phyloP scores from a whole-genome alignment of 495 filamentous ascomycete genomes.

The Penicillium antarcticum region DNA sequence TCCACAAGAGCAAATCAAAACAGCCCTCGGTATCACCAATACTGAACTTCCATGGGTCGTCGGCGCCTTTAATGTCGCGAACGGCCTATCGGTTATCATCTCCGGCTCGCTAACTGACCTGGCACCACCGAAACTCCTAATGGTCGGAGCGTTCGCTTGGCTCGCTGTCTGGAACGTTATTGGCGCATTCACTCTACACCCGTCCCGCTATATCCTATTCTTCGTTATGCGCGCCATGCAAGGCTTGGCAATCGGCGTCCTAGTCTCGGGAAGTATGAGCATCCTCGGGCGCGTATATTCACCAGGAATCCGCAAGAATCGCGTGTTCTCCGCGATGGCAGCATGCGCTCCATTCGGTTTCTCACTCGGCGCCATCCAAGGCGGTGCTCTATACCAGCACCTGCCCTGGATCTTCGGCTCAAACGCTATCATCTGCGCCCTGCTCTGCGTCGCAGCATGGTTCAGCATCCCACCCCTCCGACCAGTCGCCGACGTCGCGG shows the following conservation, averaged over 20 bases:
- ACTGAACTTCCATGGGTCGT: conserved; percentile 41
- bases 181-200: conserved; percentile 33
- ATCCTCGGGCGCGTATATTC: conserved; percentile 29
- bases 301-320: conserved; percentile 28
- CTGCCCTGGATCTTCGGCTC: conserved; percentile 29
- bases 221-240: conserved; percentile 31
- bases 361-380: conserved; percentile 23
- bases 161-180: conserved; percentile 39
- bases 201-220: conserved; percentile 26
- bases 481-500: conserved; percentile 20
- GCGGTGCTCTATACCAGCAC: conserved; percentile 21
- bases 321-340: conserved; percentile 29
- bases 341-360: conserved; percentile 26
- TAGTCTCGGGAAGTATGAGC: conserved; percentile 28
- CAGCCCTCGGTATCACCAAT: conserved; percentile 32
- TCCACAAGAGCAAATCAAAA: conserved; percentile 32
- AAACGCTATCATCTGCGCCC: conserved; percentile 22
- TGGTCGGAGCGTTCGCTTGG: conserved; percentile 42
- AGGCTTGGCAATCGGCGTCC: conserved; percentile 24
- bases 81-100: conserved; percentile 42
- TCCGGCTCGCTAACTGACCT: conserved; percentile 44
- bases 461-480: conserved; percentile 20
- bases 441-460: conserved; percentile 19
- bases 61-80: conserved; percentile 38
- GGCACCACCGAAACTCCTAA: conserved; percentile 35